These are phyloP conservation scores for Heliocybe sulcata DNA, from an alignment of 1,284 basidiomycete species.

Conservation along the genomic window DNA sequence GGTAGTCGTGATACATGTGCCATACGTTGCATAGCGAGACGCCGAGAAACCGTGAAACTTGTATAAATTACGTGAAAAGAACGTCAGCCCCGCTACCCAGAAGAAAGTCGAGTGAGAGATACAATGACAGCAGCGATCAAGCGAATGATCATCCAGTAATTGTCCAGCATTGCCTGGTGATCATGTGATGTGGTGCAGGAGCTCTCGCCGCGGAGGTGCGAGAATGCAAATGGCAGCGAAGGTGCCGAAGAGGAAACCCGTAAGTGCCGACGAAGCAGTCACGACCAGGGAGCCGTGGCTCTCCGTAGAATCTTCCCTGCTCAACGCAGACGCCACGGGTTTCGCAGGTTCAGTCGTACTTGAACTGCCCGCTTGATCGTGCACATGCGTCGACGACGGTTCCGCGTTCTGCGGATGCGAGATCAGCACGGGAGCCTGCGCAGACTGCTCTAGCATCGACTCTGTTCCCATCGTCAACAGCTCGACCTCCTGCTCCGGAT, in stretches of 20 bases:
- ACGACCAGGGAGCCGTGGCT: conserved; percentile 13
- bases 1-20: not conserved
- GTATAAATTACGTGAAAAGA: not conserved
- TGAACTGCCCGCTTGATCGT: not conserved
- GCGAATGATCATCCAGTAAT: too few relatives aligned
- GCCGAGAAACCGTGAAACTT: not conserved
- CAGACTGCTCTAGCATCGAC: not conserved
- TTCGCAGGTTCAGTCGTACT: not conserved
- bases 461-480: not conserved
- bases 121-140: not conserved
- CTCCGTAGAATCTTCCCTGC: not conserved
- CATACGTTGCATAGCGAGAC: too few relatives aligned
- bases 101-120: not conserved
- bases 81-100: not conserved
- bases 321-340: not conserved
- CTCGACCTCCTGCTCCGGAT: not conserved
- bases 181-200: conserved; percentile 9
- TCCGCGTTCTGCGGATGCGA: too few relatives aligned
- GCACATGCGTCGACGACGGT: not conserved
- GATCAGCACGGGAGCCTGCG: not conserved
- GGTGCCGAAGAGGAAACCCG: conserved; percentile 28
- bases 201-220: conserved; percentile 24
- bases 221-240: conserved; percentile 27
- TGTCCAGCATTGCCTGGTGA: not conserved
- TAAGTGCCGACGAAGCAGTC: conserved; percentile 27